Conservation (phyloP, 2,329 filamentous ascomycete species). For the Fusarium algeriense region DNA sequence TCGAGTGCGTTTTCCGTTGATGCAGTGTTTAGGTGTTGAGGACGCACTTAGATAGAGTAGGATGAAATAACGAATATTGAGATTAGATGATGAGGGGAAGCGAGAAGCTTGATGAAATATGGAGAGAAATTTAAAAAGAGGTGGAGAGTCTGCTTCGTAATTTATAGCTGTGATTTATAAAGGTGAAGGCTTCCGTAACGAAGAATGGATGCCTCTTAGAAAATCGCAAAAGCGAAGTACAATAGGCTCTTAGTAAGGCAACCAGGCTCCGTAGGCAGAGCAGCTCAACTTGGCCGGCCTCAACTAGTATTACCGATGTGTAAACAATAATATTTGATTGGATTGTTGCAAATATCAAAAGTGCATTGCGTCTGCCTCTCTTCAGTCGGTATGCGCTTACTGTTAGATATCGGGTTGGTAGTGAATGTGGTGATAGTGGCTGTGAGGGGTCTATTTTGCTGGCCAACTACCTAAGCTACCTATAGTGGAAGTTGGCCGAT, state of each 20-base stretch:
- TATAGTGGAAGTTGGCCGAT: constrained; percentile 25
- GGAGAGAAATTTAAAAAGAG: neutral
- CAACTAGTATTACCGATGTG: neutral
- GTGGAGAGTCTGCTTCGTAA: neutral
- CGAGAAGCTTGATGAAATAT: neutral
- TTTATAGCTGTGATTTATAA: constrained; percentile 21
- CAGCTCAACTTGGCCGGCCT: neutral
- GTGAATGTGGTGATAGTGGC: constrained; percentile 16
- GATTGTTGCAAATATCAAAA: neutral
- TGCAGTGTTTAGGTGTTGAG: neutral
- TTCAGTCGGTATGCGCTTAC: neutral
- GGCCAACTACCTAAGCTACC: neutral
- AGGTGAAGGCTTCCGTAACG: neutral
- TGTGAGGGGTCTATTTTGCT: constrained; percentile 21
- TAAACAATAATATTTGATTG: neutral
- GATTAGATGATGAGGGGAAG: neutral
- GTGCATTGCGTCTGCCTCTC: constrained; percentile 3
- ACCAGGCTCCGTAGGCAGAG: neutral
- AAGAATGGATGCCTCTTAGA: constrained; percentile 4
- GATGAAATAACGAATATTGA: constrained; percentile 4
- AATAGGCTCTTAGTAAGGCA: constrained; percentile 4
- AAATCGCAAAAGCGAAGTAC: constrained; percentile 30
- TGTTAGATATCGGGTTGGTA: constrained; percentile 7
- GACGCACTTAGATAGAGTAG: neutral
- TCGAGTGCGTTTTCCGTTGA: neutral